Evolutionary conservation across 2,329 filamentous ascomycete species (phyloP), one percentile per base, ranked within the genome.

Genomic region (Pestalotiopsis sp.): DNA sequence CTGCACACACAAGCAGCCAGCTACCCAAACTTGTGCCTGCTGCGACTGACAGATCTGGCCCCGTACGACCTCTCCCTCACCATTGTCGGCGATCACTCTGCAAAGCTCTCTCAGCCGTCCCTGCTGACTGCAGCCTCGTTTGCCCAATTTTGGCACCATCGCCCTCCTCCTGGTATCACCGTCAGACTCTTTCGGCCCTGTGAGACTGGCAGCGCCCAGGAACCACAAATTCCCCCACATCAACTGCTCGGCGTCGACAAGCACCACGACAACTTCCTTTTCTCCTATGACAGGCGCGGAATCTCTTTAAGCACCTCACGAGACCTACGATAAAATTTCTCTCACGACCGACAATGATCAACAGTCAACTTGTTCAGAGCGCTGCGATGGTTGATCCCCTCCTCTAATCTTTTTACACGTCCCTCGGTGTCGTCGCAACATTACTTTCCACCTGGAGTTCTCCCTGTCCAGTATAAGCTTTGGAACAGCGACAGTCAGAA

Each of bases 361-460:
- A 81, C 83, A 80, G 82, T 80, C 82, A 81, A 80, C 79, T 78
- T 75, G 83, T 82, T 79, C 82, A 80, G 79, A 82, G 82, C 85
- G 82, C 81, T 82, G 84, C 82, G 79, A 82, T 84, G 82, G 85
- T 86, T 81, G 82, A 83, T 82, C 85, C 84, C 81, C 80, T 82
- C 84, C 84, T 81, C 82, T 88, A 83, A 88, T 83, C 83, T 81
- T 73, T 74, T 75, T 75, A 74, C 70, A 67, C 61, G 68, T 69
- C 72, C 69, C 52, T 49, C 39, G 68, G 70, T 68, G 71, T 73
- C 69, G 67, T 73, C 70, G 66, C 71, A 69, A 66, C 31, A 57
- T 36, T 38, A 65, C 68, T 70, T 72, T 71, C 64, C 68, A 59
- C 69, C 69, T 62, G 70, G 68, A 71, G 56, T 31, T 62, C 20